Percentiles rank a stretch among this genome's conserved stretches.
Conservation (phyloP, 768 basidiomycete genomes). For the Suillus clintonianus region DNA sequence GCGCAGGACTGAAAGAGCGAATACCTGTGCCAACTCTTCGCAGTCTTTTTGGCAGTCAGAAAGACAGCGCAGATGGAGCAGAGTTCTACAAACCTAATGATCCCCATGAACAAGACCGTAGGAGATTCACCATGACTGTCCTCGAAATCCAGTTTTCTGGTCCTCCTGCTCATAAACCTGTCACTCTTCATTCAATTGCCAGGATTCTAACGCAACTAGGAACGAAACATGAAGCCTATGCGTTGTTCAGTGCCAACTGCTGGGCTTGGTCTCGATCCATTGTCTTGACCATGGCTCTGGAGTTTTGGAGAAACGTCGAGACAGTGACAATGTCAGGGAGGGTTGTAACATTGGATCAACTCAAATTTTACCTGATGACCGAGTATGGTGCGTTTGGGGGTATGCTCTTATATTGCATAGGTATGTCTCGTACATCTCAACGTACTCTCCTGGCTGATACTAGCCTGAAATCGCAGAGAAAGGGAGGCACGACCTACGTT, state of each 20-base stretch:
- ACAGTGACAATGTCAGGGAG: not conserved
- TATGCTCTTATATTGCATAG: not conserved
- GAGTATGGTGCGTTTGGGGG: not conserved
- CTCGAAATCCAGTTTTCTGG: not conserved
- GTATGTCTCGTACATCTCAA: not conserved
- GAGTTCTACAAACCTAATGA: not conserved
- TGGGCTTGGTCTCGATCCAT: slow-evolving; percentile 4
- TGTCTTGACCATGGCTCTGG: not conserved
- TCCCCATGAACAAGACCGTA: not conserved
- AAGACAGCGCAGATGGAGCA: not conserved
- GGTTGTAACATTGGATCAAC: not conserved
- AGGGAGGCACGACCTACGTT: not conserved
- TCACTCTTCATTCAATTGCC: not conserved
- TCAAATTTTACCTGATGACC: not conserved
- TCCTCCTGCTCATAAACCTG: not conserved
- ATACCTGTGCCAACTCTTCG: not conserved
- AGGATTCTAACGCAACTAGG: not conserved
- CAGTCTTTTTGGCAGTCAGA: not conserved
- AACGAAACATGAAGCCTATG: not conserved
- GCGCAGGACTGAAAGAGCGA: not conserved
- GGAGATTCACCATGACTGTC: not conserved
- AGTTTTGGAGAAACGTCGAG: not conserved
- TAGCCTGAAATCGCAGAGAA: not conserved
- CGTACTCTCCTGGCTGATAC: not conserved
- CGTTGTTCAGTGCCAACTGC: not conserved